These are phyloP conservation scores for Termitomyces titanicus DNA, from an alignment of 768 basidiomycete genomes.

Conservation along the genomic window DNA sequence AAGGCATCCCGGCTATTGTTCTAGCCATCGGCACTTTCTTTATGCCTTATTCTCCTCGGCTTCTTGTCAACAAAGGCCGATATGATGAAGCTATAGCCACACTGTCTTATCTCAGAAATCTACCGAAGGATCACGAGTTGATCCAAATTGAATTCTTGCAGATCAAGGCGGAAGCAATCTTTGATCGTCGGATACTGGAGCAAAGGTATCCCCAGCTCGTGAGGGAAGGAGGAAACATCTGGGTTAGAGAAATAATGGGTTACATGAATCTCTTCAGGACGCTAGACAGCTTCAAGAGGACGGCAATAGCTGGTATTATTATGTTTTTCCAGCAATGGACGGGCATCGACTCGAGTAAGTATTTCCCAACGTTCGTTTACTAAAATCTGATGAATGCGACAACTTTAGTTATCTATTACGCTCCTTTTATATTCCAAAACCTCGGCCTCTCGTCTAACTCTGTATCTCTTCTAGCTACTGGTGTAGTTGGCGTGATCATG, in stretches of 20 bases:
- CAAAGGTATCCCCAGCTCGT: constrained; percentile 20
- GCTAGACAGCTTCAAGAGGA: constrained; percentile 13
- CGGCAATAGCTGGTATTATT: constrained; percentile 13
- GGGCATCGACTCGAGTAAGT: constrained; percentile 22
- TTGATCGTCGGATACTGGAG: constrained; percentile 11
- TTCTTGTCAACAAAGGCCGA: constrained; percentile 35
- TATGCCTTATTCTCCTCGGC: constrained; percentile 41
- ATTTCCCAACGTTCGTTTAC: not conserved
- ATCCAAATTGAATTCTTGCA: constrained; percentile 36
- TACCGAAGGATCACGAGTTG: constrained; percentile 23
- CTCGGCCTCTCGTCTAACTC: constrained; percentile 37
- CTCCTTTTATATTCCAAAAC: constrained; percentile 32
- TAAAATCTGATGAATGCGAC: not conserved
- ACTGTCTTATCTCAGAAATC: constrained; percentile 30
- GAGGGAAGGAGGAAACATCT: constrained; percentile 13
- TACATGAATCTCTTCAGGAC: constrained; percentile 15
- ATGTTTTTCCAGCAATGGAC: constrained; percentile 21
- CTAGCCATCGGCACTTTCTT: constrained; percentile 21
- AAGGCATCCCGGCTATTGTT: constrained; percentile 35
- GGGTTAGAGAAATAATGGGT: constrained; percentile 13
- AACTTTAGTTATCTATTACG: constrained; percentile 17
- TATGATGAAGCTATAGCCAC: constrained; percentile 31
- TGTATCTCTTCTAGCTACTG: constrained; percentile 38
- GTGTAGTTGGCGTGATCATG: constrained; percentile 31
- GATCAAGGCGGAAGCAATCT: constrained; percentile 23